Conservation (phyloP, 2,329 filamentous ascomycete genomes). For the Ceratocystiopsis minuta region DNA sequence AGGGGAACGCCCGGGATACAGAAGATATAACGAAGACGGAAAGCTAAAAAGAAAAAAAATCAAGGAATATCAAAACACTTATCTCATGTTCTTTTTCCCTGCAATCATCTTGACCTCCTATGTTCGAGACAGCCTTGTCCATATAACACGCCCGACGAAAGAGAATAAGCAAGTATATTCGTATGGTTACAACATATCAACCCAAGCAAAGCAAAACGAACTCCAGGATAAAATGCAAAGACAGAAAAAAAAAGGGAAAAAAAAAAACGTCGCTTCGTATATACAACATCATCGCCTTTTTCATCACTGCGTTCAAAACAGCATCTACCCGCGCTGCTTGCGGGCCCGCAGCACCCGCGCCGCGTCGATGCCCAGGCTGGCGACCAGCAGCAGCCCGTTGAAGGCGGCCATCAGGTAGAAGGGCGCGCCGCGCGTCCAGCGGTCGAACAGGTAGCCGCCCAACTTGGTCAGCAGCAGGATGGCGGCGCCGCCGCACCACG, state of each 20-base stretch:
- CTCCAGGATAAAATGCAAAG: background rate
- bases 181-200: background rate
- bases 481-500: constrained; percentile 71
- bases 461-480: constrained; percentile 85
- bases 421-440: constrained; percentile 52
- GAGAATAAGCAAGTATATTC: background rate
- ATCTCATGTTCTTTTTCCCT: no score
- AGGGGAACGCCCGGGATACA: no score
- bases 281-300: background rate
- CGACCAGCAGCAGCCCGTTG: constrained; percentile 53
- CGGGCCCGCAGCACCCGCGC: constrained; percentile 14
- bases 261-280: background rate
- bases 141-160: no score
- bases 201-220: background rate
- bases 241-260: background rate
- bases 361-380: constrained; percentile 32
- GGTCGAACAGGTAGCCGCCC: constrained; percentile 75
- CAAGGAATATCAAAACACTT: background rate
- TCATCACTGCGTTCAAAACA: background rate
- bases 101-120: no score
- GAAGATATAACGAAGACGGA: background rate
- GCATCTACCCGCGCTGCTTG: constrained; percentile 5
- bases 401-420: constrained; percentile 92
- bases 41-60: background rate
- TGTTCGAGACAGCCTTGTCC: no score